Percentiles rank a stretch among this genome's conserved stretches.
Conservation (phyloP, 768 basidiomycete genomes). For the Leccinum subtestaceum region DNA sequence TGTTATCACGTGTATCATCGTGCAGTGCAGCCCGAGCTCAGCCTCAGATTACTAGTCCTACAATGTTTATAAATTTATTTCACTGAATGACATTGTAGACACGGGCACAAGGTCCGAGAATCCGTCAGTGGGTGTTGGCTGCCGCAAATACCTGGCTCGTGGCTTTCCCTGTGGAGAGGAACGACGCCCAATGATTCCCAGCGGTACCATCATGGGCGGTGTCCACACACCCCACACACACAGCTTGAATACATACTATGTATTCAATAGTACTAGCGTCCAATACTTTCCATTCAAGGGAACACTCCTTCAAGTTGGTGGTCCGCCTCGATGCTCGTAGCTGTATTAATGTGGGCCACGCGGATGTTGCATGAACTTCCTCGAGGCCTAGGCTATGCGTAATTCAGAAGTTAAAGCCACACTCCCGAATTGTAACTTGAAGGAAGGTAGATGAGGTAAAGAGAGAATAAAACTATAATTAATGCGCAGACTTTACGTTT, state of each 20-base stretch:
- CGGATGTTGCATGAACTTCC: slow-evolving; percentile 8
- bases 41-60: no score
- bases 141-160: no score
- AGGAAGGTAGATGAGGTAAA: slow-evolving; percentile 13
- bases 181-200: not conserved
- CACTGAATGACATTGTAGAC: not conserved
- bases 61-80: not conserved
- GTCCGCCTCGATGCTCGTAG: not conserved
- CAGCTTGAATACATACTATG: not conserved
- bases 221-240: not conserved
- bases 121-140: not conserved
- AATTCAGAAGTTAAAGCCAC: slow-evolving; percentile 1
- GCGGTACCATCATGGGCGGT: not conserved
- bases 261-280: not conserved
- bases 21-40: not conserved
- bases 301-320: not conserved
- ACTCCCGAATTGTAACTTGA: not conserved
- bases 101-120: not conserved
- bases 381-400: slow-evolving; percentile 1
- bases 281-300: not conserved
- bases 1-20: not conserved
- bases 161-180: not conserved
- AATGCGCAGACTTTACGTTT: slow-evolving; percentile 25
- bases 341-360: not conserved
- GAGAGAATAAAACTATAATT: slow-evolving; percentile 9